These are phyloP conservation scores for Mycogone perniciosa DNA, from an alignment of 2,329 filamentous ascomycete genomes.

Conservation along the genomic window DNA sequence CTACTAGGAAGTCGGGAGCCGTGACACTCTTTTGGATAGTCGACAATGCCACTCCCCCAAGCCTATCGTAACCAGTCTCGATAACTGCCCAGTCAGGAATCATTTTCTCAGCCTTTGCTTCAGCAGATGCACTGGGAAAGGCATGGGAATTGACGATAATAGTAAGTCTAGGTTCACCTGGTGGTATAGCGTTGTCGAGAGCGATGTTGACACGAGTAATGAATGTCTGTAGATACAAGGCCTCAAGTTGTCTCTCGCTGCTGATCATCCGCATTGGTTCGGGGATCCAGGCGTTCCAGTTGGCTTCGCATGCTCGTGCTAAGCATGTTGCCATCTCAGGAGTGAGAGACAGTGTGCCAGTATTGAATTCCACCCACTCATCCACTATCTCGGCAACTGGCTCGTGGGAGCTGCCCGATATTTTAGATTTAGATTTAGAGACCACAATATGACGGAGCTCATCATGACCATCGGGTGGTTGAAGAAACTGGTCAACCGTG, in stretches of 20 bases:
- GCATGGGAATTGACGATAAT: not conserved
- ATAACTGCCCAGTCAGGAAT: not conserved
- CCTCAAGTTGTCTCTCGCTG: not conserved
- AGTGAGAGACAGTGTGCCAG: too few species aligned
- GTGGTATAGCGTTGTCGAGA: not conserved
- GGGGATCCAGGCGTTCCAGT: not conserved
- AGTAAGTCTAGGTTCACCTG: not conserved
- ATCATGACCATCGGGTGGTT: too few species aligned
- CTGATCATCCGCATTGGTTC: not conserved
- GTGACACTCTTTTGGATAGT: not conserved
- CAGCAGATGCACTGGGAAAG: not conserved
- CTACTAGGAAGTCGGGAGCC: not conserved
- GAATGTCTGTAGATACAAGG: not conserved
- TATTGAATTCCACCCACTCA: not conserved
- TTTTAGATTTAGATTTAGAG: too few species aligned
- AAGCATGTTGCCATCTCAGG: not conserved
- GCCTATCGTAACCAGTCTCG: not conserved
- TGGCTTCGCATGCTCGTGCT: not conserved
- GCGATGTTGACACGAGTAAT: not conserved
- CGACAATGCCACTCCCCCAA: not conserved
- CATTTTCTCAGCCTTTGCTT: not conserved
- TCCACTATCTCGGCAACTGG: not conserved
- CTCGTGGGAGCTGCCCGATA: too few species aligned
- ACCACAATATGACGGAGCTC: too few species aligned
- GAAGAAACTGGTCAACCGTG: too few species aligned